Percentiles rank a stretch among this genome's conserved stretches.
Evolutionary conservation across 495 filamentous ascomycete genomes (phyloP).

Genomic region (Glonium stellatum): DNA sequence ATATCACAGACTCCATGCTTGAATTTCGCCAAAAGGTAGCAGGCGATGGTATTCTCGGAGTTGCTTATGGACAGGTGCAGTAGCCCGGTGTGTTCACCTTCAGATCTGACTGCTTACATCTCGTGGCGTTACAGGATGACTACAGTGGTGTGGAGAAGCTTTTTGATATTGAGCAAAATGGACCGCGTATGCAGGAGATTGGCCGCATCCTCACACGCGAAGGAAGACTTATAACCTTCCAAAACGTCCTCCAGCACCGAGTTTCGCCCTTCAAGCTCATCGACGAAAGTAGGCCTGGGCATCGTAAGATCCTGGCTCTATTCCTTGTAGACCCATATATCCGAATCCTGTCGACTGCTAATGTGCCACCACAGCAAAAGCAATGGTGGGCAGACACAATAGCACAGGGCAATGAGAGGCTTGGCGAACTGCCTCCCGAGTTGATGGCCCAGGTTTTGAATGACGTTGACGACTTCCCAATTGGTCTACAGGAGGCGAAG

Average conservation of each 20-base stretch:
- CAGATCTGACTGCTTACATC: neutral
- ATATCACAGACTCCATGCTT: conserved; percentile 51
- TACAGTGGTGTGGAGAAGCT: neutral
- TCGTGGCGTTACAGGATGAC: conserved; percentile 6
- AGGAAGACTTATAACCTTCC: conserved; percentile 30
- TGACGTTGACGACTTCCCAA: neutral
- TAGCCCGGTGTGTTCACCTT: neutral
- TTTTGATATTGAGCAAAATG: conserved; percentile 10
- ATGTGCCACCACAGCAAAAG: conserved; percentile 22
- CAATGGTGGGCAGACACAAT: conserved; percentile 29
- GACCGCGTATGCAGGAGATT: conserved; percentile 9
- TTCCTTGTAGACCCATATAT: conserved; percentile 31
- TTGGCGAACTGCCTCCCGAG: conserved; percentile 2
- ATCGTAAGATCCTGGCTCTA: conserved; percentile 30
- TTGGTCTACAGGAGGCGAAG: conserved; percentile 4
- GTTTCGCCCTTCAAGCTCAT: conserved; percentile 26
- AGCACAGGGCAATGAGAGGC: neutral
- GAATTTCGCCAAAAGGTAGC: conserved; percentile 42
- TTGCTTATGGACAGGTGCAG: neutral
- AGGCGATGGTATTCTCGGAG: neutral
- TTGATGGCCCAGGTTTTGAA: conserved; percentile 5
- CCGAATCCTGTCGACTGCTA: conserved; percentile 19
- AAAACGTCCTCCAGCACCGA: conserved; percentile 30
- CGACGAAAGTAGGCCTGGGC: conserved; percentile 27
- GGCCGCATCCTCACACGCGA: conserved; percentile 16